Evolutionary conservation across 163 green algal species (phyloP), one percentile per base, ranked within the genome.

Genomic region (Picocystis sp.): DNA sequence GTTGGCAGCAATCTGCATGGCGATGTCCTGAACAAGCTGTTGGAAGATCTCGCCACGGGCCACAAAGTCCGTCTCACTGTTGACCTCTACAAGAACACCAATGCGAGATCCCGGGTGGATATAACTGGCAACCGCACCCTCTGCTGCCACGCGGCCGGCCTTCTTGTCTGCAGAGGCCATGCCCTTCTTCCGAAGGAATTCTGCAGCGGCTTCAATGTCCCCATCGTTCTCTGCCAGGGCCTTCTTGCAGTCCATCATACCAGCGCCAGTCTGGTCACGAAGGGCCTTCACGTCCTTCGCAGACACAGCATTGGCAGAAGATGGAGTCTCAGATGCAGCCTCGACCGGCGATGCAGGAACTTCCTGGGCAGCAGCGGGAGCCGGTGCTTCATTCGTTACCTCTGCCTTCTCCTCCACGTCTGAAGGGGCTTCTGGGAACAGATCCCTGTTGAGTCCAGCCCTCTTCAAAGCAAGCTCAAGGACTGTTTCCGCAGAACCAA

Each of bases 191-290:
- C 89, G 82, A 59, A 99, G 57, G 46, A 53, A 76, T 58, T 93
- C 84, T 9, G 63, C 70, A 23, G 86, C 82, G 50, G 71, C 61
- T 10, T 92, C 73, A 5, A 86, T 45, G 65, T 94, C 81, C 3
- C 81, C 80, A 11, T 61, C 55, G 62, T 60, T 77, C 67, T 94
- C 78, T 2, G 55, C 53, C 50, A 97, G 73, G 3, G 87, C 89
- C 68, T 92, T 92, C 79, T 98, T 98, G 84, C 87, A 96, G 66
- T 94, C 87, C 87, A 97, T 97, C 86, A 98, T 97, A 71, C 89
- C 89, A 1, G 86, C 86, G 24, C 87, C 87, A 3, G 73, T 89
- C 67, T 78, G 70, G 23, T 91, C 72, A 44, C 80, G 75, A 53
- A 92, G 75, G 50, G 69, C 45, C 65, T 86, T 84, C 22, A 89